Evolutionary conservation across 805 yeast genomes (phyloP), one percentile per base, ranked within the genome.

Genomic region (Vanderwaltozyma polyspora): DNA sequence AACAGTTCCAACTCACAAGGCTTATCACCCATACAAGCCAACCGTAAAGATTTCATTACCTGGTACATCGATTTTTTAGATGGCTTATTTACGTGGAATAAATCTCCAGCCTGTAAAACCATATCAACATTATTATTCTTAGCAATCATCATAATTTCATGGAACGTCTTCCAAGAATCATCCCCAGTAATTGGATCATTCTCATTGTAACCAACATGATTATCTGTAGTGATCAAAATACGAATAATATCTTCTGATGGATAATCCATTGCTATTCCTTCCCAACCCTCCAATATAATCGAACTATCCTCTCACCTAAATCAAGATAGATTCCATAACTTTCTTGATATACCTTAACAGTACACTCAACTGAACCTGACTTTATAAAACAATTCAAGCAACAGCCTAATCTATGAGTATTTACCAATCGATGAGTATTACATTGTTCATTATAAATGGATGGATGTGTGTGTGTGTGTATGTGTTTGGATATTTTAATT

Each of bases 131-230:
- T 85, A 23, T 67, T 59, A 2, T 67, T 69, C 40, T 64, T 64
- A 7, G 95, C 96, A 2, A 86, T 52, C 41, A 59, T 57, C 70
- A 85, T 71, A 39, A 85, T 74, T 56, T 91, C 98, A 35, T 81
- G 74, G 48, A 91, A 89, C 0, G 95, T 82, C 37, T 60, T 68
- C 82, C 94, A 82, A 0, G 93, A 73, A 50, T 91, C 98, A 46
- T 81, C 80, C 1, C 95, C 94, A 13, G 93, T 68, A 4, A 89
- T 76, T 1, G 94, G 87, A 54, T 91, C 97, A 25, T 71, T 72
- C 52, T 91, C 98, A 39, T 76, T 75, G 54, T 78, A 87, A 1
- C 98, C 98, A 14, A 91, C 94, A 64, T 91, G 98, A 52, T 91
- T 91, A 51, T 91, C 98, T 1, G 97, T 86, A 3, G 98, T 85